Evolutionary conservation across 2,329 filamentous ascomycete genomes (phyloP).

Genomic region (Colletotrichum cereale): DNA sequence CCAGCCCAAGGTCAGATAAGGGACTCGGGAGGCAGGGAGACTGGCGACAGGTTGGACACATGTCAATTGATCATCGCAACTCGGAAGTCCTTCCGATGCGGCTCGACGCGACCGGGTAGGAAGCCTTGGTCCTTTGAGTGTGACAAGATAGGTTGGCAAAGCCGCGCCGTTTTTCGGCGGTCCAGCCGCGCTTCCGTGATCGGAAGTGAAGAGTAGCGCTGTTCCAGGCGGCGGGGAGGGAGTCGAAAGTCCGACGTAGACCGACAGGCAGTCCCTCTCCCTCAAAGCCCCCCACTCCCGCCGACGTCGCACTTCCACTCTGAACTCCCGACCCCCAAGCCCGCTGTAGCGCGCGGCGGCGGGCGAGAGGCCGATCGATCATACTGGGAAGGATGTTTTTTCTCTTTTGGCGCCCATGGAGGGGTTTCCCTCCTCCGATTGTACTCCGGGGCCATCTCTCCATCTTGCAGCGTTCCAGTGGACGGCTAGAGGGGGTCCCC

Average conservation of each 20-base stretch:
- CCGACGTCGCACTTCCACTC: conserved; percentile 16
- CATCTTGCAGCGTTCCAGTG: conserved; percentile 27
- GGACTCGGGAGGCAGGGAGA: background rate
- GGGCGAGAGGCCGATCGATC: background rate
- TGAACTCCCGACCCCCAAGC: conserved; percentile 17
- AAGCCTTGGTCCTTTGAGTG: background rate
- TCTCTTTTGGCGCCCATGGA: background rate
- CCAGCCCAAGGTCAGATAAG: conserved; percentile 30
- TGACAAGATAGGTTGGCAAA: conserved; percentile 25
- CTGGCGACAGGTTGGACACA: conserved; percentile 30
- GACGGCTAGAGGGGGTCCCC: conserved; percentile 9
- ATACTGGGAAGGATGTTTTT: background rate
- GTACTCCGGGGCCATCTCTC: conserved; percentile 33
- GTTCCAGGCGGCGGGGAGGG: background rate
- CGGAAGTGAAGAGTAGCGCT: conserved; percentile 20
- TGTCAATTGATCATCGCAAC: conserved; percentile 38
- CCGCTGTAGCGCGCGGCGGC: background rate
- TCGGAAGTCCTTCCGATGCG: conserved; percentile 18
- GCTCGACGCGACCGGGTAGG: conserved; percentile 17
- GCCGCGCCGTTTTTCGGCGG: conserved; percentile 28
- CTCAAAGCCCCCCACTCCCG: background rate
- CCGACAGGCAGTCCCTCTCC: conserved; percentile 26
- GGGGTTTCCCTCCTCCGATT: conserved; percentile 30
- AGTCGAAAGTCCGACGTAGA: conserved; percentile 30
- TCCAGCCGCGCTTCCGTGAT: conserved; percentile 33